These are phyloP conservation scores for Pulicaria dysenterica DNA, from an alignment of 129 eudicot genomes.

Conservation along the genomic window DNA sequence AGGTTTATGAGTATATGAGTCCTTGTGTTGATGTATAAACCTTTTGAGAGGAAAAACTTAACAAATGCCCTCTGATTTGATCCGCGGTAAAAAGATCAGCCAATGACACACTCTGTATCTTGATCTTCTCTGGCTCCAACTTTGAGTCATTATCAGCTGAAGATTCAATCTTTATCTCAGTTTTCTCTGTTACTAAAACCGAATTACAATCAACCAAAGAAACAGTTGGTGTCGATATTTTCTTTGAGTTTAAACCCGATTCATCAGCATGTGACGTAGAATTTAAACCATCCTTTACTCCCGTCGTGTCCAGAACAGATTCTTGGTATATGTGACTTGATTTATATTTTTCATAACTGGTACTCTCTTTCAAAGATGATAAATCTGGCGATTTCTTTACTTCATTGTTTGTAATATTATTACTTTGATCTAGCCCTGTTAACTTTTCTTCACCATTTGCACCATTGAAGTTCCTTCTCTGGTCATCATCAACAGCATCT, in stretches of 20 bases:
- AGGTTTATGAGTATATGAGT: too few species aligned
- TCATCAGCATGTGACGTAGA: slow-evolving; percentile 28
- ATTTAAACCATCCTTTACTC: slow-evolving; percentile 29
- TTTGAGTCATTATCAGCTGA: slow-evolving; percentile 30
- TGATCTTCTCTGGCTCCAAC: slow-evolving; percentile 45
- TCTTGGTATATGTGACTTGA: background rate
- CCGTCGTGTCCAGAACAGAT: background rate
- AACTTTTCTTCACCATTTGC: slow-evolving; percentile 24
- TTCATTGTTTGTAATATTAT: slow-evolving; percentile 22
- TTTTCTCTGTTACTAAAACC: slow-evolving; percentile 32
- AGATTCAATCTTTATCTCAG: slow-evolving; percentile 37
- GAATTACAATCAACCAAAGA: slow-evolving; percentile 37
- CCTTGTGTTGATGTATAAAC: slow-evolving; percentile 30
- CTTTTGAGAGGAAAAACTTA: slow-evolving; percentile 53
- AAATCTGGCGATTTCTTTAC: slow-evolving; percentile 10
- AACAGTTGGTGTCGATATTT: slow-evolving; percentile 33
- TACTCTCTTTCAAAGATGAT: slow-evolving; percentile 25
- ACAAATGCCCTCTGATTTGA: slow-evolving; percentile 59
- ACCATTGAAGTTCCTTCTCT: slow-evolving; percentile 14
- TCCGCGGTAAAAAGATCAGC: slow-evolving; percentile 59
- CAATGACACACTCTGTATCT: slow-evolving; percentile 53
- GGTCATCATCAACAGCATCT: slow-evolving; percentile 26
- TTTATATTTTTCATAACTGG: slow-evolving; percentile 26
- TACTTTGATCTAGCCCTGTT: slow-evolving; percentile 15
- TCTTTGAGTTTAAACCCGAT: slow-evolving; percentile 27